Evolutionary conservation across 495 filamentous ascomycete species (phyloP).

Genomic region (Aspergillus avenaceus): DNA sequence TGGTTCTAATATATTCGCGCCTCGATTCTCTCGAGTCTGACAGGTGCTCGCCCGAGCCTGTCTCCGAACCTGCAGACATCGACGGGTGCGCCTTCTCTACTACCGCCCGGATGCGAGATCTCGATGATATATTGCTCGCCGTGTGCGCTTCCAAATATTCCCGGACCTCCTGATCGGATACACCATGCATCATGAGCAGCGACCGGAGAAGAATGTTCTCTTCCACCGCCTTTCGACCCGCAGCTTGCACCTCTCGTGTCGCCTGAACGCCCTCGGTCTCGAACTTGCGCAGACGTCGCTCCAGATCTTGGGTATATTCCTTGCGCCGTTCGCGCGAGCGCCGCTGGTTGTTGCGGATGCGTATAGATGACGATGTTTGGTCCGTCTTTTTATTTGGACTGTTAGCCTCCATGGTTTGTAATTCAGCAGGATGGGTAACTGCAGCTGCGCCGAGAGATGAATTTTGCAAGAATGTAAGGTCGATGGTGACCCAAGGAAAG

Average conservation of each 20-base stretch:
- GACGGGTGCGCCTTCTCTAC: not conserved
- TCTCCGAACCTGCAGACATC: not conserved
- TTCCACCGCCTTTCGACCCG: not conserved
- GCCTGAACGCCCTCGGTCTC: slow-evolving; percentile 55
- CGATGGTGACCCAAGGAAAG: no score
- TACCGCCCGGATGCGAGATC: not conserved
- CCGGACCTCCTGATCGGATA: not conserved
- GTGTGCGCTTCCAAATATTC: not conserved
- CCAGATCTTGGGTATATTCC: slow-evolving; percentile 64
- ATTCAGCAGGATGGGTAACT: no score
- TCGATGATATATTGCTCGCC: not conserved
- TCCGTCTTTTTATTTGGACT: no score
- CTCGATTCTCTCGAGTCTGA: slow-evolving; percentile 4
- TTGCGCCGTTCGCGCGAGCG: slow-evolving; percentile 65
- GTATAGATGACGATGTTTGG: slow-evolving; percentile 7
- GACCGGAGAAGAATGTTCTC: not conserved
- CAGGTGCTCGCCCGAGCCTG: not conserved
- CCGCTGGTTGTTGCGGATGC: slow-evolving; percentile 63
- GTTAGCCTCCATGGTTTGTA: no score
- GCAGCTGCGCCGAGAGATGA: no score
- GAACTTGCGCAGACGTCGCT: slow-evolving; percentile 52
- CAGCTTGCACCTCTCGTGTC: slow-evolving; percentile 35
- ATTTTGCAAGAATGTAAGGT: no score
- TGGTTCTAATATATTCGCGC: slow-evolving; percentile 3
- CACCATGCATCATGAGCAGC: not conserved